Evolutionary conservation across 2,329 filamentous ascomycete species (phyloP).

Genomic region (Arthrobotrys pseudoclavata): DNA sequence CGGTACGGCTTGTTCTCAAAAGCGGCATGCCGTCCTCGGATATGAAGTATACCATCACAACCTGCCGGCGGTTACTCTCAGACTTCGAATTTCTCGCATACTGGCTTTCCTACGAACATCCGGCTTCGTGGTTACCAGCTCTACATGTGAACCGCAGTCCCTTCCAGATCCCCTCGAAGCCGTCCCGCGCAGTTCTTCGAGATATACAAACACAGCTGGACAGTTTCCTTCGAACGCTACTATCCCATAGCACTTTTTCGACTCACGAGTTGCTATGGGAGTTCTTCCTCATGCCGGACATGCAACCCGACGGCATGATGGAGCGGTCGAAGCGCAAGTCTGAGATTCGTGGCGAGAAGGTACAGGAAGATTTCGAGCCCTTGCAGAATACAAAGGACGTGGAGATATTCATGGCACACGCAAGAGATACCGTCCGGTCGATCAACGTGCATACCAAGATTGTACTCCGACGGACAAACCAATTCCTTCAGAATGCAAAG

Average conservation of each 20-base stretch:
- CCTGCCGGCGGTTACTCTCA: conserved; percentile 84
- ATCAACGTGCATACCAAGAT: conserved; percentile 87
- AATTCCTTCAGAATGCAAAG: conserved; percentile 27
- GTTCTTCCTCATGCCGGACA: conserved; percentile 95
- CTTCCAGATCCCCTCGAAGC: conserved; percentile 92
- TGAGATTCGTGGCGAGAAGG: conserved; percentile 82
- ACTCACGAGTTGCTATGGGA: conserved; percentile 99
- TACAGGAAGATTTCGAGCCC: conserved; percentile 89
- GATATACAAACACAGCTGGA: conserved; percentile 90
- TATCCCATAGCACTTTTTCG: conserved; percentile 90
- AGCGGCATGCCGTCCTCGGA: conserved; percentile 87
- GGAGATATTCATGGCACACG: conserved; percentile 91
- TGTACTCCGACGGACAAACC: conserved; percentile 79
- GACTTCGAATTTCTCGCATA: conserved; percentile 93
- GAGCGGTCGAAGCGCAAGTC: conserved; percentile 89
- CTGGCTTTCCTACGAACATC: conserved; percentile 88
- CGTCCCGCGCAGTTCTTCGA: conserved; percentile 85
- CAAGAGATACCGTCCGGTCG: conserved; percentile 86
- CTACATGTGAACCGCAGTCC: conserved; percentile 84
- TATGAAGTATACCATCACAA: conserved; percentile 87
- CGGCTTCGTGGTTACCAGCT: conserved; percentile 92
- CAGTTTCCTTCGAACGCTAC: conserved; percentile 85
- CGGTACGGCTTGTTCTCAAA: conserved; percentile 91
- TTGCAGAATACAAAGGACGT: conserved; percentile 87
- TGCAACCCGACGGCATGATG: conserved; percentile 89